A percentile compares a stretch with the other conserved stretches of the same genome.
Conservation (phyloP, 768 basidiomycete genomes). For the Cystofilobasidium bisporidii region DNA sequence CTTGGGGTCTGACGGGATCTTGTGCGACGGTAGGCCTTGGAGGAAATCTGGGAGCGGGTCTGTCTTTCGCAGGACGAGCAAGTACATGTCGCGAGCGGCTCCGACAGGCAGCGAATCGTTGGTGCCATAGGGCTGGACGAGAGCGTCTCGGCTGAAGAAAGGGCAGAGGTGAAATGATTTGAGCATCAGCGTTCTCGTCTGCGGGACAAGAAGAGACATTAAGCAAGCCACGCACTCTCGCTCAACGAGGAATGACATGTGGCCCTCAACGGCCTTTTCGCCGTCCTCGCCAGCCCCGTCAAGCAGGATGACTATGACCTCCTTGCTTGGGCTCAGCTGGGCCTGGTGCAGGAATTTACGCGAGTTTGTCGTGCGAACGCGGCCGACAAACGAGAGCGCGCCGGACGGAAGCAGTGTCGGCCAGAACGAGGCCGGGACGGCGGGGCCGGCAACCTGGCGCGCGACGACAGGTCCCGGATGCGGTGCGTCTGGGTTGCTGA, state of each 20-base stretch:
- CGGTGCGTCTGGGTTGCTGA: slow-evolving; percentile 24
- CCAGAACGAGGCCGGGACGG: neutral
- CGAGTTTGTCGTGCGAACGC: slow-evolving; percentile 7
- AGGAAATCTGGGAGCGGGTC: slow-evolving; percentile 24
- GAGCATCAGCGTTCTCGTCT: too few relatives aligned
- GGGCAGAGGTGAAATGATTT: too few relatives aligned
- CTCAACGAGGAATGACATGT: slow-evolving; percentile 3
- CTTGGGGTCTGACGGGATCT: neutral
- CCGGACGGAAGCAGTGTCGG: neutral
- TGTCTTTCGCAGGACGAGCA: neutral
- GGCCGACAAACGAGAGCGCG: slow-evolving; percentile 13
- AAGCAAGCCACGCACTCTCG: slow-evolving; percentile 26
- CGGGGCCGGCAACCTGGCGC: slow-evolving; percentile 21
- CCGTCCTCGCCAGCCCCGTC: slow-evolving; percentile 11
- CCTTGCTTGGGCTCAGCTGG: slow-evolving; percentile 23
- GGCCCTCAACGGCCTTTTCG: neutral
- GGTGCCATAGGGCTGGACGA: slow-evolving; percentile 18
- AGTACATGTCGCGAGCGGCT: slow-evolving; percentile 24
- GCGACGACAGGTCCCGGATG: neutral
- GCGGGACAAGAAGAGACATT: too few relatives aligned
- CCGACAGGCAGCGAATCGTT: slow-evolving; percentile 7
- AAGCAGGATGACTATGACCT: slow-evolving; percentile 20
- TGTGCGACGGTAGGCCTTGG: slow-evolving; percentile 1
- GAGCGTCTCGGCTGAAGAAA: slow-evolving; percentile 25
- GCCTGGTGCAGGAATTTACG: slow-evolving; percentile 23